A percentile compares a stretch with the other conserved stretches of the same genome.
phyloP scores from a whole-genome alignment of 331 rosid species.

The Prunus yedoensis region DNA sequence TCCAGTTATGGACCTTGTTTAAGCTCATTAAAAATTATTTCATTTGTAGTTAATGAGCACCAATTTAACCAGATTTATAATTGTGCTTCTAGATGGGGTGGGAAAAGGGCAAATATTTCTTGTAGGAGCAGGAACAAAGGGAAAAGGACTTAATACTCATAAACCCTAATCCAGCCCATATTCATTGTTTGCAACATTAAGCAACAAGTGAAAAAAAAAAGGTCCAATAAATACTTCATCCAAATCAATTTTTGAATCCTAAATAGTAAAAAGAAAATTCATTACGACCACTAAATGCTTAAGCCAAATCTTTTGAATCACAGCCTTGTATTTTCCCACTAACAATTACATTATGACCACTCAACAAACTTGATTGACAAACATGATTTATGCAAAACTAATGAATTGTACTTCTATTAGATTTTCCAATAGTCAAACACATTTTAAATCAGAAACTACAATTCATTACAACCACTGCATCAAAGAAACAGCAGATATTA shows the following conservation, averaged over 20 bases:
- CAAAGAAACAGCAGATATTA: neutral
- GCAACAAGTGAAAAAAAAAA: neutral
- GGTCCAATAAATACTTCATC: neutral
- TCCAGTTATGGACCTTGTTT: too few relatives aligned
- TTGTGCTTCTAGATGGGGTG: too few relatives aligned
- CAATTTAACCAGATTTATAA: too few relatives aligned
- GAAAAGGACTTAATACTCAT: neutral
- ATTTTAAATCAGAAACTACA: too few relatives aligned
- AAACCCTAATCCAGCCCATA: neutral
- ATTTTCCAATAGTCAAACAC: neutral
- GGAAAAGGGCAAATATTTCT: too few relatives aligned
- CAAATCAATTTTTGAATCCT: neutral
- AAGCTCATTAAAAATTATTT: too few relatives aligned
- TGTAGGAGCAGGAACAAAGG: neutral
- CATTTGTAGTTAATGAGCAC: too few relatives aligned
- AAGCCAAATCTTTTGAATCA: too few relatives aligned
- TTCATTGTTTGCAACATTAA: neutral
- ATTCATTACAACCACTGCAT: too few relatives aligned
- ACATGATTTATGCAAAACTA: neutral
- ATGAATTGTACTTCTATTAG: neutral
- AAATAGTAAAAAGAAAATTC: neutral
- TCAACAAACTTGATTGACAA: neutral
- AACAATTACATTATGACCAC: neutral
- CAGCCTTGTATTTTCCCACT: neutral
- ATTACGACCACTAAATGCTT: neutral